phyloP scores from a whole-genome alignment of 257 asterid species.

The Scutellaria galericulata region DNA sequence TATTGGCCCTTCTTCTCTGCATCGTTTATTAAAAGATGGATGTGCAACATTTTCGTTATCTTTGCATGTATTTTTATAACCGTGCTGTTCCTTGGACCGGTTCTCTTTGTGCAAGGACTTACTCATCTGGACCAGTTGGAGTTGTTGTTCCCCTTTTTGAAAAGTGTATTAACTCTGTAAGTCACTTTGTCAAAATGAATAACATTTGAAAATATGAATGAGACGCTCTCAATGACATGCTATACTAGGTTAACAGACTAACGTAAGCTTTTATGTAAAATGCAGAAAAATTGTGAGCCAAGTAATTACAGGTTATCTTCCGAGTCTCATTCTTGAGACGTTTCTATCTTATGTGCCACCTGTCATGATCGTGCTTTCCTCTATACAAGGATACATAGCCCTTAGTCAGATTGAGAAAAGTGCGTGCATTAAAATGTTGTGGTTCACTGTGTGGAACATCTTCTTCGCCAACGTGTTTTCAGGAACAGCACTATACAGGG shows the following conservation, averaged over 20 bases:
- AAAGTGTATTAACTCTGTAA: slow-evolving; percentile 67
- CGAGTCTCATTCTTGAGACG: slow-evolving; percentile 84
- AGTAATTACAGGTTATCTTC: slow-evolving; percentile 94
- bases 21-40: slow-evolving; percentile 78
- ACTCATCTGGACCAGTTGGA: slow-evolving; percentile 91
- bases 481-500: slow-evolving; percentile 81
- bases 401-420: slow-evolving; percentile 88
- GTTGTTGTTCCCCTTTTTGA: slow-evolving; percentile 79
- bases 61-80: slow-evolving; percentile 65
- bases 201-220: slow-evolving; percentile 6
- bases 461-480: slow-evolving; percentile 93
- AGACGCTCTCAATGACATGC: neutral
- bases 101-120: slow-evolving; percentile 90
- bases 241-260: slow-evolving; percentile 3
- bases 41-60: slow-evolving; percentile 62
- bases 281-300: slow-evolving; percentile 78
- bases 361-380: slow-evolving; percentile 78
- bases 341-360: slow-evolving; percentile 77
- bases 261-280: slow-evolving; percentile 28
- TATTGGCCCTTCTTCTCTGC: slow-evolving; percentile 97
- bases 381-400: slow-evolving; percentile 90
- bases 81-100: slow-evolving; percentile 76
- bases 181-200: slow-evolving; percentile 36
- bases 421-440: slow-evolving; percentile 82
- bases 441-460: slow-evolving; percentile 92